Evolutionary conservation across 148 eudicot species (phyloP).

Genomic region (Fagopyrum esculentum): DNA sequence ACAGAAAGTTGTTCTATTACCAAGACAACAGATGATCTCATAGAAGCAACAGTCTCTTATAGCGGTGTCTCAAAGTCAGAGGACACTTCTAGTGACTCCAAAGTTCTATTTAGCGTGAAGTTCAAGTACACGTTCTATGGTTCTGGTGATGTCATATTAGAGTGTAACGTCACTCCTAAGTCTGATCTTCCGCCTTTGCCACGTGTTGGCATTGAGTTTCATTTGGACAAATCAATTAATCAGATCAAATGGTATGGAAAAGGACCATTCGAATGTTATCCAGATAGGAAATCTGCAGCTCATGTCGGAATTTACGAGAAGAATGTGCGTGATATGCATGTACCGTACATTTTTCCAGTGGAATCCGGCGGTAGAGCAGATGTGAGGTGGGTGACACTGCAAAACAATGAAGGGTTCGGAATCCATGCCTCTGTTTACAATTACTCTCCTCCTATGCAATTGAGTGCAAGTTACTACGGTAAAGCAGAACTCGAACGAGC

Average conservation of each 20-base stretch:
- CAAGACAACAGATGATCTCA: slow-evolving; percentile 33
- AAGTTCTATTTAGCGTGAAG: slow-evolving; percentile 36
- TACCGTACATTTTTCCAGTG: slow-evolving; percentile 86
- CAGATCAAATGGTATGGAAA: slow-evolving; percentile 78
- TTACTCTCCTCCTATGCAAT: slow-evolving; percentile 85
- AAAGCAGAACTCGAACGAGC: slow-evolving; percentile 78
- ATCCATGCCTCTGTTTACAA: slow-evolving; percentile 65
- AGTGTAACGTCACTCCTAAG: slow-evolving; percentile 47
- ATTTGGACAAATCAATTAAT: slow-evolving; percentile 60
- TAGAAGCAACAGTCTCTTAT: slow-evolving; percentile 40
- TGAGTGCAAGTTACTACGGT: slow-evolving; percentile 82
- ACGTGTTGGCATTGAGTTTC: slow-evolving; percentile 84
- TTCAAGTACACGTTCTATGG: slow-evolving; percentile 54
- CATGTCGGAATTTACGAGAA: slow-evolving; percentile 64
- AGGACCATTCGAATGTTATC: slow-evolving; percentile 95
- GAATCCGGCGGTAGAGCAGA: slow-evolving; percentile 93
- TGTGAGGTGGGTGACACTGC: slow-evolving; percentile 87
- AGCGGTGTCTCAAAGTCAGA: slow-evolving; percentile 37
- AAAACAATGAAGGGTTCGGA: slow-evolving; percentile 53
- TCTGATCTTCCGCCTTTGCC: slow-evolving; percentile 83
- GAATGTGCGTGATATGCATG: slow-evolving; percentile 75
- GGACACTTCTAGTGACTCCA: slow-evolving; percentile 27
- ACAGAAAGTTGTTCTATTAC: slow-evolving; percentile 44
- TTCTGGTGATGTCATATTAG: slow-evolving; percentile 78
- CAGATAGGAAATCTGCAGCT: slow-evolving; percentile 88